Percentiles rank a stretch among this genome's conserved stretches.
These are phyloP conservation scores for Solanum sparsipilum DNA, from an alignment of 257 asterid genomes.

Conservation along the genomic window DNA sequence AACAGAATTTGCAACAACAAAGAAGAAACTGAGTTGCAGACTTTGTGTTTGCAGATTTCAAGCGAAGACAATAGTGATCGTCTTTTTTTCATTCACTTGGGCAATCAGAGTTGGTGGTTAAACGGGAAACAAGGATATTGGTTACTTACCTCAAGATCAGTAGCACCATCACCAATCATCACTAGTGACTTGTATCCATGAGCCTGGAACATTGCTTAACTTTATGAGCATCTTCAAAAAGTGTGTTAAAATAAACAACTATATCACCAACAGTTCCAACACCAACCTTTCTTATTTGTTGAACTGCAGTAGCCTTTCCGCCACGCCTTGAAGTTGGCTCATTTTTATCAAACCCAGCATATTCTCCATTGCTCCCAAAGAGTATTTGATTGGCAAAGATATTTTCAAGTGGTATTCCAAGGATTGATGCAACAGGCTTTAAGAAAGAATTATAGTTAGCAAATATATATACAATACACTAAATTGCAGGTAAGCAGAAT, in stretches of 20 bases:
- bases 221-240: not conserved
- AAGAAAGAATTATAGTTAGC: conserved; percentile 3
- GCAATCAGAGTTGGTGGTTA: not conserved
- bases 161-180: conserved; percentile 98
- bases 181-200: conserved; percentile 53
- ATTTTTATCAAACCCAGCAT: conserved; percentile 52
- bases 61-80: not conserved
- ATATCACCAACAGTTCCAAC: not conserved
- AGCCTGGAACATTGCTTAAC: conserved; percentile 25
- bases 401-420: conserved; percentile 59
- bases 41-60: not conserved
- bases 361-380: conserved; percentile 74
- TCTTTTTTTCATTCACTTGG: not conserved
- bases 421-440: conserved; percentile 79
- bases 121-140: not conserved
- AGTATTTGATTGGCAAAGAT: conserved; percentile 73
- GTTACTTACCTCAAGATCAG: conserved; percentile 81
- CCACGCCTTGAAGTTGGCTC: conserved; percentile 94
- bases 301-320: conserved; percentile 85
- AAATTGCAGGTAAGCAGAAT: not conserved
- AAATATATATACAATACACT: not conserved
- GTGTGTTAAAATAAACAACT: not conserved
- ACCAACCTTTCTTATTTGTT: conserved; percentile 66
- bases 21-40: not conserved
- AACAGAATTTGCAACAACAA: not conserved